Evolutionary conservation across 495 filamentous ascomycete genomes (phyloP).

Genomic region (Xylaria telfairii): DNA sequence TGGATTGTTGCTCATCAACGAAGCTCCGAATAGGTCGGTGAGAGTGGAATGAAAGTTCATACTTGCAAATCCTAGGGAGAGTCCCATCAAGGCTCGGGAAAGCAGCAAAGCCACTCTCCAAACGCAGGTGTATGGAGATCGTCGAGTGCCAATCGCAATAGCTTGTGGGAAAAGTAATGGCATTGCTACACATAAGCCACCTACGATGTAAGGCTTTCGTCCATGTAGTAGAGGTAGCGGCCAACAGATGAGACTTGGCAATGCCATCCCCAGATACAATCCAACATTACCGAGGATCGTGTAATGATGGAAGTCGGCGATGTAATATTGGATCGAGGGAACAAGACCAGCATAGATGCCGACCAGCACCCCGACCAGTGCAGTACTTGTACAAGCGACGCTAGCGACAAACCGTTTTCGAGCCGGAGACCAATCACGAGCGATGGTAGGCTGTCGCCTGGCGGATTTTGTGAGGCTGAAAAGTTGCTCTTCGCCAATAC

Average conservation of each 20-base stretch:
- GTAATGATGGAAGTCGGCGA: constrained; percentile 68
- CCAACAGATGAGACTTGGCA: constrained; percentile 73
- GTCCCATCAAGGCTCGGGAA: constrained; percentile 66
- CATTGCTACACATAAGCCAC: constrained; percentile 67
- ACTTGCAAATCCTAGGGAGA: constrained; percentile 73
- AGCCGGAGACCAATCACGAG: constrained; percentile 67
- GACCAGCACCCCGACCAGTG: constrained; percentile 68
- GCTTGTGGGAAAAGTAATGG: constrained; percentile 79
- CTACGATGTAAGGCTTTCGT: constrained; percentile 74
- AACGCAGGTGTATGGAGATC: constrained; percentile 61
- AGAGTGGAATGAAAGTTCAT: constrained; percentile 75
- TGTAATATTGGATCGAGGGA: constrained; percentile 74
- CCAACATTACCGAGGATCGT: constrained; percentile 75
- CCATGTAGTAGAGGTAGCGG: constrained; percentile 78
- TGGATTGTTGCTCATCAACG: constrained; percentile 70
- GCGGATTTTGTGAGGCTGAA: constrained; percentile 63
- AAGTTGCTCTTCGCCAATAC: constrained; percentile 49
- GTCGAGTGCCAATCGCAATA: constrained; percentile 57
- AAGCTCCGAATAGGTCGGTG: constrained; percentile 76
- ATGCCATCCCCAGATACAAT: constrained; percentile 69
- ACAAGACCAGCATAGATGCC: constrained; percentile 79
- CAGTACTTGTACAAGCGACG: constrained; percentile 73
- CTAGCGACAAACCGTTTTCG: constrained; percentile 71
- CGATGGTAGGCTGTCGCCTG: constrained; percentile 56
- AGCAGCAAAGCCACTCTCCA: constrained; percentile 68